phyloP scores from a whole-genome alignment of 2,329 filamentous ascomycete genomes.

The Cercospora sp. region DNA sequence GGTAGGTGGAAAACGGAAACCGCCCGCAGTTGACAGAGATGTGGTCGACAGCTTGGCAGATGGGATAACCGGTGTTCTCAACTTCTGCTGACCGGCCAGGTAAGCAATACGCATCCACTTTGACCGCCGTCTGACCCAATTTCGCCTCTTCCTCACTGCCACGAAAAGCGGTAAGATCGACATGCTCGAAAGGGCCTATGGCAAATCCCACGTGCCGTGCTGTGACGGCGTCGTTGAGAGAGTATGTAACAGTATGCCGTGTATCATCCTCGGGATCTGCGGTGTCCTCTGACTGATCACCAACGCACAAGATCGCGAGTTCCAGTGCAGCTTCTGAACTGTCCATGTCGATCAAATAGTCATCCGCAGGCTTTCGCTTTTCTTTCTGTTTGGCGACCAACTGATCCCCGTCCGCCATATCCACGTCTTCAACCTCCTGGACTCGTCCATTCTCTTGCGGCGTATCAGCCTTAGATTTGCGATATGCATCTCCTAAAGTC shows the following conservation, averaged over 20 bases:
- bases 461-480: constrained; percentile 38
- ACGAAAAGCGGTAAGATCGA: constrained; percentile 79
- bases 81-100: constrained; percentile 80
- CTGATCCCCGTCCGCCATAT: constrained; percentile 44
- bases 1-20: constrained; percentile 90
- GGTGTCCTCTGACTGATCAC: constrained; percentile 79
- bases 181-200: constrained; percentile 89
- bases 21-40: constrained; percentile 85
- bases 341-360: constrained; percentile 49
- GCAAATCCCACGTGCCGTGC: constrained; percentile 92
- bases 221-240: constrained; percentile 71
- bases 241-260: constrained; percentile 87
- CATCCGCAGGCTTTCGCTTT: constrained; percentile 37
- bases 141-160: constrained; percentile 90
- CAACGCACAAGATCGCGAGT: constrained; percentile 87
- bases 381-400: constrained; percentile 14
- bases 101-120: constrained; percentile 87
- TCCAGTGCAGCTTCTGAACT: constrained; percentile 87
- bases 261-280: constrained; percentile 73
- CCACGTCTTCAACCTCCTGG: constrained; percentile 33
- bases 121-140: constrained; percentile 82
- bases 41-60: constrained; percentile 86
- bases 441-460: constrained; percentile 44
- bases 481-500: constrained; percentile 75
- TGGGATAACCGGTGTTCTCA: constrained; percentile 79